Base-by-base conservation (phyloP, 768 basidiomycete genomes). In the Psilocybe cubensis region DNA sequence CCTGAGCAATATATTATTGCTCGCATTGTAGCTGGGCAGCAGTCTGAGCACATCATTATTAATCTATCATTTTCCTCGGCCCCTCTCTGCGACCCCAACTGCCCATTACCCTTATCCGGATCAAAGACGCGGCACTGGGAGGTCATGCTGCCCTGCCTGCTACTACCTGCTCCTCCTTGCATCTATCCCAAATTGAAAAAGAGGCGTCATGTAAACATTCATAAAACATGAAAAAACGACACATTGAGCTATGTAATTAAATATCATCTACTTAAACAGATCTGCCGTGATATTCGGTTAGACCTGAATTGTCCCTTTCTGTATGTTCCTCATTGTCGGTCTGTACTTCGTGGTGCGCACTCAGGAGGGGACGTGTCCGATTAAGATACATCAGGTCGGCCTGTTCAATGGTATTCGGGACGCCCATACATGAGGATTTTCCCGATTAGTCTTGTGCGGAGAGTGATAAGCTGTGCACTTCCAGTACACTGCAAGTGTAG, bases 401-500 rank as follows among this genome's bases (percentile, higher is more conserved):
- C 42, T 18, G 40, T 18, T 21, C 47, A 3, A 43, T 25, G 49
- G 0, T 29, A 35, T 33, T 31, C 40, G 42, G 56, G 33, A 29
- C 18, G 11, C 14, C 5, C 44, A 29, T 33, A 28, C 56, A 57
- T 33, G 56, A 57, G 48, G 55, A n/a, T 31, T 50, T n/a, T 25
- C 48, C 27, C 50, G 5, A 11, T 50, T 51, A 20, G 49, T 51
- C 41, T 21, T 31, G 28, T 50, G 56, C 56, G 56, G 56, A 51
- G n/a, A 57, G 50, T 42, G 51, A 41, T 51, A 51, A 44, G 14
- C 41, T 44, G 48, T 51, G 40, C 56, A 57, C 49, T 51, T 48
- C 56, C 50, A 51, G 55, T 49, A 49, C 50, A 57, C 49, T 43
- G 42, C 49, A 35, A 20, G n/a, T 46, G 38, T 4, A 17, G 41